Evolutionary conservation across 2,329 filamentous ascomycete genomes (phyloP).

Genomic region (Domatiomyces catenatus): DNA sequence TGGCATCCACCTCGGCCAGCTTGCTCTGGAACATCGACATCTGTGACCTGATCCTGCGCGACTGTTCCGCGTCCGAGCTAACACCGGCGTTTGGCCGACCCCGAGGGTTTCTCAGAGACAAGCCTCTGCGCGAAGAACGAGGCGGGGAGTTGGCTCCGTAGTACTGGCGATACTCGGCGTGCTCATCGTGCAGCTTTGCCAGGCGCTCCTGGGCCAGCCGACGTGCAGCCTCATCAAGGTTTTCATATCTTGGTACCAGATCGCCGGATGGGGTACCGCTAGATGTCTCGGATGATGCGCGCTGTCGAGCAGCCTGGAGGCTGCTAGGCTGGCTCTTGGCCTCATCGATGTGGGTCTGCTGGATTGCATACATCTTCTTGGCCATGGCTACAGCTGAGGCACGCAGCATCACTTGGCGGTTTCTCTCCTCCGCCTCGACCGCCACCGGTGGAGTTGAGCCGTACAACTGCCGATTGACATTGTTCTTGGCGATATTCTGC

Average conservation of each 20-base stretch:
- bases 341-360: conserved; percentile 46
- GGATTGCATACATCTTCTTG: conserved; percentile 62
- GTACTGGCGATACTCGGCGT: conserved; percentile 56
- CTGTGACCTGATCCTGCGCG: conserved; percentile 57
- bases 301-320: conserved; percentile 22
- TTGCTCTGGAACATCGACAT: conserved; percentile 63
- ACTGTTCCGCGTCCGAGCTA: conserved; percentile 51
- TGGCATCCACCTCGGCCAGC: conserved; percentile 52
- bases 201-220: conserved; percentile 72
- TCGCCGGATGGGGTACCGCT: conserved; percentile 4
- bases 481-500: conserved; percentile 49
- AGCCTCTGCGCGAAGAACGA: conserved; percentile 35
- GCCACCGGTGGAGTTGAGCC: conserved; percentile 59
- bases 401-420: conserved; percentile 54
- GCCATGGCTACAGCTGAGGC: conserved; percentile 84
- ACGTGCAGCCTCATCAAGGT: conserved; percentile 73
- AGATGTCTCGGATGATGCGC: conserved; percentile 15
- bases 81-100: conserved; percentile 51
- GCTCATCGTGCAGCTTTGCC: conserved; percentile 61
- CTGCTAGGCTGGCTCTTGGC: conserved; percentile 24
- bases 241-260: conserved; percentile 22
- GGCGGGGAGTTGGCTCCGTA: conserved; percentile 48
- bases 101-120: conserved; percentile 42
- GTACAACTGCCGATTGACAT: conserved; percentile 59
- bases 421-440: conserved; percentile 58